A percentile compares a stretch with the other conserved stretches of the same genome.
phyloP scores from a whole-genome alignment of 2,329 filamentous ascomycete species.

The Basipetospora sp. region DNA sequence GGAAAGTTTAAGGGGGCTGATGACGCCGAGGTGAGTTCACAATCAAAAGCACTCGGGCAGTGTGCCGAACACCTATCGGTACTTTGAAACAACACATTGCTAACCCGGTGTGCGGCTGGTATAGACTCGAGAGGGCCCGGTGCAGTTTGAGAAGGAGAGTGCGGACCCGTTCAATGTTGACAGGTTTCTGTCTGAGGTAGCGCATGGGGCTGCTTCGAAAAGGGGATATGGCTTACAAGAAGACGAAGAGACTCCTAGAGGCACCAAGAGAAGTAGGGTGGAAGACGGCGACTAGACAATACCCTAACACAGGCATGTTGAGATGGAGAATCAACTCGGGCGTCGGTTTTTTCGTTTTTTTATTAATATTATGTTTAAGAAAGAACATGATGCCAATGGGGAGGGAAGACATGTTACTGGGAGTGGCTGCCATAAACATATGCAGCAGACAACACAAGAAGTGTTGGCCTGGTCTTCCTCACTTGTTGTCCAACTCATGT shows the following conservation, averaged over 20 bases:
- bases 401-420: no score
- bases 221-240: slow-evolving; percentile 67
- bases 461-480: no score
- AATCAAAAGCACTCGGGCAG: not conserved
- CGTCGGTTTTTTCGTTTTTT: no score
- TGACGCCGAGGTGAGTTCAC: slow-evolving; percentile 55
- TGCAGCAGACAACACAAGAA: no score
- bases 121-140: slow-evolving; percentile 70
- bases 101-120: no score
- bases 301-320: no score
- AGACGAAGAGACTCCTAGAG: slow-evolving; percentile 30
- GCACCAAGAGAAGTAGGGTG: slow-evolving; percentile 60
- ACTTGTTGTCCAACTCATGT: no score
- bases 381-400: no score
- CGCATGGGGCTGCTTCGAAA: slow-evolving; percentile 44
- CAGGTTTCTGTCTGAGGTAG: slow-evolving; percentile 75
- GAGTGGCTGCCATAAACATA: no score
- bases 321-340: no score
- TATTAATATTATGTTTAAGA: no score
- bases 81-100: no score
- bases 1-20: slow-evolving; percentile 82
- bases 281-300: slow-evolving; percentile 50
- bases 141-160: slow-evolving; percentile 86
- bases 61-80: not conserved
- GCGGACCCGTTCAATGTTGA: slow-evolving; percentile 86